A percentile compares a stretch with the other conserved stretches of the same genome.
Conservation (phyloP, 768 basidiomycete species). For the Mycena filopes region DNA sequence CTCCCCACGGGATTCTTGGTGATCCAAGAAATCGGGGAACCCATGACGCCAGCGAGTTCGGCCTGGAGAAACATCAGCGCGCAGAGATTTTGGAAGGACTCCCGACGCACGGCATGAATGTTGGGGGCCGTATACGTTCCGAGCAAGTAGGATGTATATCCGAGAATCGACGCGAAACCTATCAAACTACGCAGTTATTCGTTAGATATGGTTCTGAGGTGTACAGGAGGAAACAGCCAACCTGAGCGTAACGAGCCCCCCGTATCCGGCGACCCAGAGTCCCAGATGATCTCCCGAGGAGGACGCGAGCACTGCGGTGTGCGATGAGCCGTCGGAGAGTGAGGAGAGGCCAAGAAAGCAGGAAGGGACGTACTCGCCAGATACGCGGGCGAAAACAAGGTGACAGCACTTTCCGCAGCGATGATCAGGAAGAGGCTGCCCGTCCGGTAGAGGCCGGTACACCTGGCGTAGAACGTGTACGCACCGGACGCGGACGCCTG, state of each 20-base stretch:
- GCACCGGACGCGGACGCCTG: conserved; percentile 8
- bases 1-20: conserved; percentile 22
- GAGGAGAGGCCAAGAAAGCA: no score
- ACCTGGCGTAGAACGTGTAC: conserved; percentile 20
- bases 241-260: conserved; percentile 13
- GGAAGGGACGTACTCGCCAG: conserved; percentile 3
- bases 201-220: neutral
- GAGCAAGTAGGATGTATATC: no score
- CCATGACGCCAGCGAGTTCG: conserved; percentile 20
- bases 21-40: conserved; percentile 27
- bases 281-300: conserved; percentile 14
- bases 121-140: neutral
- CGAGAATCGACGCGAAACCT: no score
- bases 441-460: conserved; percentile 2
- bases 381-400: conserved; percentile 14
- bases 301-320: conserved; percentile 15
- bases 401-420: neutral
- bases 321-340: neutral
- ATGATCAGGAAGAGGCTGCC: conserved; percentile 13
- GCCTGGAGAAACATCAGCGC: neutral
- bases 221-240: neutral
- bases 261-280: conserved; percentile 25
- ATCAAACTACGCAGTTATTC: neutral
- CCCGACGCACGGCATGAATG: conserved; percentile 14
- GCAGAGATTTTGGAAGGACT: neutral